These are phyloP conservation scores for Fusarium sp. DNA, from an alignment of 2,329 filamentous ascomycete species.

Conservation along the genomic window DNA sequence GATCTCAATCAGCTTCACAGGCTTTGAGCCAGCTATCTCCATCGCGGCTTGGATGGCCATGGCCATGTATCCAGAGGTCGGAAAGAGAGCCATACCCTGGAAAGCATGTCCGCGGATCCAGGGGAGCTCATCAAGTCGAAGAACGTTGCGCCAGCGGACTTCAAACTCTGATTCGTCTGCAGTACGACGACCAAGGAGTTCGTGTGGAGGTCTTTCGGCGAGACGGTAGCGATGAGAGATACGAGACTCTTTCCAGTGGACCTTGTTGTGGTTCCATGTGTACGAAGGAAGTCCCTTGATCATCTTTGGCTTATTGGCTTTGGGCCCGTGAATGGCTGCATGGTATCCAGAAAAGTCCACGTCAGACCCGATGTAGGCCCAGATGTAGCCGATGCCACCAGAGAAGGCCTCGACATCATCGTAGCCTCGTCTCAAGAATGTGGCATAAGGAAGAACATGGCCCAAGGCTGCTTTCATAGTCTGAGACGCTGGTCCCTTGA, in stretches of 20 bases:
- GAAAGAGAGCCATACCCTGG: neutral
- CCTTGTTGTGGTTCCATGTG: neutral
- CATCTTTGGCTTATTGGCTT: neutral
- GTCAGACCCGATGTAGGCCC: neutral
- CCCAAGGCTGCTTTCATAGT: neutral
- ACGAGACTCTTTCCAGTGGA: constrained; percentile 7
- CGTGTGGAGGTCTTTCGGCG: neutral
- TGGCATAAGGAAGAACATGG: neutral
- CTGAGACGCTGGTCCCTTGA: constrained; percentile 1
- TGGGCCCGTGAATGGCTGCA: neutral
- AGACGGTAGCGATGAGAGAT: constrained; percentile 8
- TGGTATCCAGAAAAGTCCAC: neutral
- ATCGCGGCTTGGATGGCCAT: constrained; percentile 7
- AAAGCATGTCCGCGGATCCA: constrained; percentile 4
- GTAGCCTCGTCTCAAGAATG: neutral
- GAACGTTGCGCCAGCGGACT: neutral
- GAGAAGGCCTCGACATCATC: constrained; percentile 6
- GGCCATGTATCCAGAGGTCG: neutral
- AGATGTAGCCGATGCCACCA: neutral
- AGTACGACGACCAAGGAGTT: constrained; percentile 1
- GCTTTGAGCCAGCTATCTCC: neutral
- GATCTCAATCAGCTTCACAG: neutral
- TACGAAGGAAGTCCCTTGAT: constrained; percentile 1
- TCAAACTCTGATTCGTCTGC: constrained; percentile 4
- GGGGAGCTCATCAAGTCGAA: neutral